Percentiles rank a stretch among this genome's conserved stretches.
phyloP scores from a whole-genome alignment of 2,329 filamentous ascomycete species.

The Daldinia sp. region DNA sequence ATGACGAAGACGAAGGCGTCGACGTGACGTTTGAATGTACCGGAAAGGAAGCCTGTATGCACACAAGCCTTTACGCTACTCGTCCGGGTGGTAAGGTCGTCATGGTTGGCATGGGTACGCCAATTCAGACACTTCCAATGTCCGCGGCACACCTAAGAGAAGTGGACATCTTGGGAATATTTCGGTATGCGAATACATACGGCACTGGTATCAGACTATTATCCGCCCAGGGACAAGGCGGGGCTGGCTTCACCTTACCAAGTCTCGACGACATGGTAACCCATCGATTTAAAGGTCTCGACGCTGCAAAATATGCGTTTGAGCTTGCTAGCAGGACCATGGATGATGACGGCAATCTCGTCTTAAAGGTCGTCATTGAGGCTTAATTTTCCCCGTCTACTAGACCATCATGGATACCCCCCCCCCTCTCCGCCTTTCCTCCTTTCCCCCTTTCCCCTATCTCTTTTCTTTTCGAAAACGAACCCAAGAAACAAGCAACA shows the following conservation, averaged over 20 bases:
- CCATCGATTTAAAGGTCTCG: slow-evolving; percentile 75
- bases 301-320: slow-evolving; percentile 72
- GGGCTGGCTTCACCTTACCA: slow-evolving; percentile 63
- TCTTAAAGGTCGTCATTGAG: slow-evolving; percentile 78
- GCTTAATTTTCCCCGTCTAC: slow-evolving; percentile 52
- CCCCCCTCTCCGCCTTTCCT: background rate
- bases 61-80: slow-evolving; percentile 79
- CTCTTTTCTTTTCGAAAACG: background rate
- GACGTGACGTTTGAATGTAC: slow-evolving; percentile 82
- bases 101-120: slow-evolving; percentile 84
- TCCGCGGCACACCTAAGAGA: slow-evolving; percentile 79
- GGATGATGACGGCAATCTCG: slow-evolving; percentile 75
- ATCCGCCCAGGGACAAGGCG: slow-evolving; percentile 58
- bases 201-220: slow-evolving; percentile 74
- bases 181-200: slow-evolving; percentile 83
- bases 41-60: slow-evolving; percentile 79
- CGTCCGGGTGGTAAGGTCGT: slow-evolving; percentile 77
- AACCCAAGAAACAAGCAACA: slow-evolving; percentile 2
- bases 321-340: slow-evolving; percentile 76
- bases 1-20: slow-evolving; percentile 73
- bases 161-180: slow-evolving; percentile 81
- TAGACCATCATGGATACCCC: background rate
- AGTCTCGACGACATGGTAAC: slow-evolving; percentile 79
- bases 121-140: slow-evolving; percentile 79
- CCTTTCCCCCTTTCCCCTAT: background rate